Evolutionary conservation across 108 stramenopile species (phyloP), one percentile per base, ranked within the genome.

Genomic region (Schizochytrium sp.): DNA sequence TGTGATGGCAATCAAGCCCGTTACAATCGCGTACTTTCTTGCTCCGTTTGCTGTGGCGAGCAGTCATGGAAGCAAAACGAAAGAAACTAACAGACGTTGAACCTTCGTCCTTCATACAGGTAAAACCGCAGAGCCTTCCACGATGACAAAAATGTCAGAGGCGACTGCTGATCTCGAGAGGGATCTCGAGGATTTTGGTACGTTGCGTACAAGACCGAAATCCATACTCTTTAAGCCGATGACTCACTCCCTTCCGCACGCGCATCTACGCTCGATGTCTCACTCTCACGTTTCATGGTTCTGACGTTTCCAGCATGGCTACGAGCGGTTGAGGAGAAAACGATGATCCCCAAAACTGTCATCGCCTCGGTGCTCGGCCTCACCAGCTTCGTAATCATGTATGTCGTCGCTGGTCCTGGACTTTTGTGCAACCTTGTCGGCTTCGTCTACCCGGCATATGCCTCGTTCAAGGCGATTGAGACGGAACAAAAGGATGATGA

Each of bases 401-500:
- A 83, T 34, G 76, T 83, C 25, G 51, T 53, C 16, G 51, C 51
- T 6, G 76, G 76, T 18, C 76, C 76, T 12, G 76, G 76, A 10
- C 76, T 83, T 28, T 90, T 96, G 76, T 96, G 95, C 44, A 97
- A 97, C 89, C 89, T 97, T 59, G 93, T 96, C 44, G 97, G 97
- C 29, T 98, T 97, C 87, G 87, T 97, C 18, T 98, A 96, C 92
- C 97, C 97, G 43, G 96, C 96, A 3, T 94, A 93, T 90, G 93
- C 95, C 87, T 95, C 96, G 6, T 92, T 98, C 87, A 91, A 93
- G 88, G 96, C 97, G 34, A 97, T 98, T 63, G 97, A 98, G 92
- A 94, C 92, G 72, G 93, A 94, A 58, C 89, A 90, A 58, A 91
- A 93, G 58, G 93, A 91, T 12, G 97, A 98, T 45, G 97, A 97